Evolutionary conservation across 352 stramenopile genomes (phyloP).

Genomic region (Albugo laibachii): DNA sequence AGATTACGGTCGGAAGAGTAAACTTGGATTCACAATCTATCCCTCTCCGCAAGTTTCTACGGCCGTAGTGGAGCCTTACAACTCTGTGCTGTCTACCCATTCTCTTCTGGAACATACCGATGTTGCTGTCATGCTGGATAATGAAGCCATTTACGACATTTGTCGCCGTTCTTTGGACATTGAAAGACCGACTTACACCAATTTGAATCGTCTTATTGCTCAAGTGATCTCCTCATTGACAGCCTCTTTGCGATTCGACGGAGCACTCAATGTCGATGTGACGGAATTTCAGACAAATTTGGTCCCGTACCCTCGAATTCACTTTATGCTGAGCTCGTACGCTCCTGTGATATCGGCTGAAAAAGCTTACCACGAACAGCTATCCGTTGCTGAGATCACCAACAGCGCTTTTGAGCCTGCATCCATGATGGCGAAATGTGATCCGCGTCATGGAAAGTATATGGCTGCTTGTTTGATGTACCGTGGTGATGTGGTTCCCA

Average conservation of each 20-base stretch:
- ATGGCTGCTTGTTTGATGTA: slow-evolving; percentile 98
- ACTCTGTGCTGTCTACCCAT: slow-evolving; percentile 95
- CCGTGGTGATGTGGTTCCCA: slow-evolving; percentile 89
- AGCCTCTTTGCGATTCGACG: slow-evolving; percentile 95
- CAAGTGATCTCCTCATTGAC: slow-evolving; percentile 97
- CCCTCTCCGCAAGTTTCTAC: slow-evolving; percentile 92
- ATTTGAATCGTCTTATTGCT: slow-evolving; percentile 96
- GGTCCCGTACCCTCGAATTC: slow-evolving; percentile 97
- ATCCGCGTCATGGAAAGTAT: slow-evolving; percentile 98
- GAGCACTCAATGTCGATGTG: slow-evolving; percentile 96
- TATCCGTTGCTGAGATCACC: slow-evolving; percentile 97
- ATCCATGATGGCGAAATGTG: slow-evolving; percentile 99
- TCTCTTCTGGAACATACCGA: slow-evolving; percentile 96
- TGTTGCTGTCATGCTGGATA: slow-evolving; percentile 94
- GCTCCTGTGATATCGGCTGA: slow-evolving; percentile 95
- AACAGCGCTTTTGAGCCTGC: slow-evolving; percentile 95
- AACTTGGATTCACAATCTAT: slow-evolving; percentile 96
- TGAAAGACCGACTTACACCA: slow-evolving; percentile 96
- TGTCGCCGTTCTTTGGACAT: slow-evolving; percentile 95
- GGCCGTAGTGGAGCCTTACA: slow-evolving; percentile 96
- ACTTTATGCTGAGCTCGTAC: slow-evolving; percentile 99
- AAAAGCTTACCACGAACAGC: slow-evolving; percentile 94
- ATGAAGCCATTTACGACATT: slow-evolving; percentile 98
- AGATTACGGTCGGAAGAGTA: slow-evolving; percentile 97
- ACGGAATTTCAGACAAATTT: slow-evolving; percentile 99